Percentiles rank a stretch among this genome's conserved stretches.
phyloP scores from a whole-genome alignment of 75 land plant genomes.

The Picea glauca region DNA sequence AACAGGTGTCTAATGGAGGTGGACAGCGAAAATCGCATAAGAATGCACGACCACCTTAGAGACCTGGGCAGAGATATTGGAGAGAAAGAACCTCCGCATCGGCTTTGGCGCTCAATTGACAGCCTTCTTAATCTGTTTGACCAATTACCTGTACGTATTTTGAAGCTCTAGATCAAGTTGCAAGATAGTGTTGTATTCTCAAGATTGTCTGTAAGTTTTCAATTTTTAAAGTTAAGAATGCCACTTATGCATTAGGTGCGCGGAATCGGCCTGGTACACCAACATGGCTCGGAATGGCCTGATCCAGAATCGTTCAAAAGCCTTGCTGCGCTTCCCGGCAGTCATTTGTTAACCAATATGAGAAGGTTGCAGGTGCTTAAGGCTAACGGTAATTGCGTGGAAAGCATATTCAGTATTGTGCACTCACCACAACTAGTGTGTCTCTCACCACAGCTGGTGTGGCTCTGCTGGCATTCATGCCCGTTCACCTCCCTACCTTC shows the following conservation, averaged over 20 bases:
- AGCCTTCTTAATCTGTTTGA: not conserved
- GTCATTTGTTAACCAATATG: no score
- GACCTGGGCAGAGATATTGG: not conserved
- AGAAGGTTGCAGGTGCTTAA: not conserved
- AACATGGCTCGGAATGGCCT: not conserved
- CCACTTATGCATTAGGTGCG: not conserved
- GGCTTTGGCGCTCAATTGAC: not conserved
- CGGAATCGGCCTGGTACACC: not conserved
- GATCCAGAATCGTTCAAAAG: no score
- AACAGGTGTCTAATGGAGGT: not conserved
- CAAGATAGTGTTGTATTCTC: not conserved
- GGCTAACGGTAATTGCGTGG: not conserved
- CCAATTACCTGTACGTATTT: not conserved
- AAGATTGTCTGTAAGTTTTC: not conserved
- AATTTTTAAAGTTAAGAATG: no score
- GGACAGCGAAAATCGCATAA: not conserved
- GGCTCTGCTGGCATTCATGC: not conserved
- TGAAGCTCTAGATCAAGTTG: not conserved
- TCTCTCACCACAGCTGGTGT: no score
- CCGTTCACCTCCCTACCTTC: not conserved
- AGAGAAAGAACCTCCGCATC: not conserved
- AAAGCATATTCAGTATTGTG: not conserved
- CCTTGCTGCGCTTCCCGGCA: no score
- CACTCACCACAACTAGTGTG: not conserved
- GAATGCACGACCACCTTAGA: slow-evolving; percentile 2